Conservation (phyloP, 1,284 basidiomycete genomes). For the Lignosus rhinocerotis region DNA sequence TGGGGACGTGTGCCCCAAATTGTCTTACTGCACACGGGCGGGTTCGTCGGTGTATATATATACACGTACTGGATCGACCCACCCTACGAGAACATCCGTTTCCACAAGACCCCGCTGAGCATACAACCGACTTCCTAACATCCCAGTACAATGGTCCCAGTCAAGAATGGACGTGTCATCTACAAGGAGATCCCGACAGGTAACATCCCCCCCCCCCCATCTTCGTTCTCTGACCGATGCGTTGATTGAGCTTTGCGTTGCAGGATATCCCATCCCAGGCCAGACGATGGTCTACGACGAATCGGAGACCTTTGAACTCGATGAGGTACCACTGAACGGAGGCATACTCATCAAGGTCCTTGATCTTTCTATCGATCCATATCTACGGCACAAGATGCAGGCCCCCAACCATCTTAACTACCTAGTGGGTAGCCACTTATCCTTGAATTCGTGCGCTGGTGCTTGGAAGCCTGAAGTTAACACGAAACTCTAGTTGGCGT, state of each 20-base stretch:
- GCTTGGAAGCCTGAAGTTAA: no score
- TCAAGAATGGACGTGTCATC: conserved; percentile 19
- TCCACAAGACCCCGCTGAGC: no score
- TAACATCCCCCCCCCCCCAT: background rate
- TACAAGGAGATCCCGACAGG: conserved; percentile 22
- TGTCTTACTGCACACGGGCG: no score
- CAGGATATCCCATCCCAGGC: conserved; percentile 49
- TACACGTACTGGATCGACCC: no score
- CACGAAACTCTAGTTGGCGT: conserved; percentile 5
- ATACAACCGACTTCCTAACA: no score
- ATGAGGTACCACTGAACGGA: conserved; percentile 48
- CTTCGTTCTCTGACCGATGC: no score
- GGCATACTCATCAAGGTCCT: conserved; percentile 52
- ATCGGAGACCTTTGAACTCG: conserved; percentile 49
- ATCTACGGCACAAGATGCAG: conserved; percentile 42
- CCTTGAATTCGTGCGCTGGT: no score
- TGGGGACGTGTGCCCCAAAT: no score
- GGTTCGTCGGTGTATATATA: no score
- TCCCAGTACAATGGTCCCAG: conserved; percentile 8
- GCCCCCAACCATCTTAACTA: conserved; percentile 12
- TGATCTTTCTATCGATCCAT: conserved; percentile 49
- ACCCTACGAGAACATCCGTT: no score
- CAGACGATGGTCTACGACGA: conserved; percentile 47
- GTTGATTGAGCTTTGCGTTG: background rate
- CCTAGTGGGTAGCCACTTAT: conserved; percentile 1